Evolutionary conservation across 2,329 filamentous ascomycete genomes (phyloP).

Genomic region (Byssoonygena ceratinophila): DNA sequence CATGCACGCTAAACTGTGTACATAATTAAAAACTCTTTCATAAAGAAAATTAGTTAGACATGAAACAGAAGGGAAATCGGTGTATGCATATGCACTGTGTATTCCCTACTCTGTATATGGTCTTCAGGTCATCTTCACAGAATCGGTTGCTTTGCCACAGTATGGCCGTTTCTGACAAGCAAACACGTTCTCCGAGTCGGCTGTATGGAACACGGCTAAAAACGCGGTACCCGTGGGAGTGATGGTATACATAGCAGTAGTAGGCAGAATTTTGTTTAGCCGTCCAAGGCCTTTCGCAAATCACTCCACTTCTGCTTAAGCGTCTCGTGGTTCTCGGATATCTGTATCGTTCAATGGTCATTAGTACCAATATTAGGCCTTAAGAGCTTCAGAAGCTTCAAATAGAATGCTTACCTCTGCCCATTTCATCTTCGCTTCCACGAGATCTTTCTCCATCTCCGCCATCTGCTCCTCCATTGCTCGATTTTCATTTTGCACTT

Average conservation of each 20-base stretch:
- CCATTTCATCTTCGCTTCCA: constrained; percentile 87
- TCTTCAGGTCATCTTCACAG: not conserved
- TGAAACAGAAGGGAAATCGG: not conserved
- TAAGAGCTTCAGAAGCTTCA: too few relatives aligned
- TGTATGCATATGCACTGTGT: constrained; percentile 4
- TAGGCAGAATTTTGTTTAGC: not conserved
- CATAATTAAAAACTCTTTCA: not conserved
- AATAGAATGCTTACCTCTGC: constrained; percentile 62
- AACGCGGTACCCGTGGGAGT: too few relatives aligned
- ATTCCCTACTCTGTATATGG: not conserved
- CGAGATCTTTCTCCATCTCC: constrained; percentile 85
- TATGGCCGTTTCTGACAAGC: not conserved
- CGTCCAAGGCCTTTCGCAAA: constrained; percentile 47
- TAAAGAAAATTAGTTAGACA: not conserved
- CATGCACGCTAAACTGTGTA: constrained; percentile 1
- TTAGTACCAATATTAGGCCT: not conserved
- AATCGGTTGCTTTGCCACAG: not conserved
- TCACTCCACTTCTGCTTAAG: constrained; percentile 69
- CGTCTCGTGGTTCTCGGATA: constrained; percentile 58
- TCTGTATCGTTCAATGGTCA: constrained; percentile 28
- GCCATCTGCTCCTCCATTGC: constrained; percentile 77
- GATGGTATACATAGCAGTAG: too few relatives aligned
- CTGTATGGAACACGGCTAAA: not conserved
- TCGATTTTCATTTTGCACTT: constrained; percentile 88
- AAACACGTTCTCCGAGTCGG: not conserved